Evolutionary conservation across 1,284 basidiomycete genomes (phyloP).

Genomic region (Sporisorium scitamineum): DNA sequence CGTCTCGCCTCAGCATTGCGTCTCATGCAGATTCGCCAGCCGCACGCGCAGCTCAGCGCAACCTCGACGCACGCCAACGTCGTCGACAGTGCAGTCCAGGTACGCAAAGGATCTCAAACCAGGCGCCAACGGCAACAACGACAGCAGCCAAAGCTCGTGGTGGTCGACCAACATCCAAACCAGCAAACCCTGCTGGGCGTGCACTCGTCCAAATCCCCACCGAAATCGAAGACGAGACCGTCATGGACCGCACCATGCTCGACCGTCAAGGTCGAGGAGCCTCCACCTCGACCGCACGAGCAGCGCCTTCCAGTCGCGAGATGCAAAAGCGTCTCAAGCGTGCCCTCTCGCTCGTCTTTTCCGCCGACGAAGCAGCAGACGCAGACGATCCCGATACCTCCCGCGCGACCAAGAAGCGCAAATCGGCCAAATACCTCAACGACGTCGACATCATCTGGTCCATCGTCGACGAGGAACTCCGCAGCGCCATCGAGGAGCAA

Average conservation of each 20-base stretch:
- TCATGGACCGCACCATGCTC: conserved; percentile 38
- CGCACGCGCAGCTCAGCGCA: conserved; percentile 36
- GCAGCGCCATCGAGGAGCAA: conserved; percentile 44
- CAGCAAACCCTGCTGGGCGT: conserved; percentile 8
- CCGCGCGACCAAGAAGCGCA: conserved; percentile 20
- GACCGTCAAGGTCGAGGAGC: conserved; percentile 23
- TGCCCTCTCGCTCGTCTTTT: conserved; percentile 45
- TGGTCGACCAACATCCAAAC: conserved; percentile 23
- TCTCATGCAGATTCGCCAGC: conserved; percentile 37
- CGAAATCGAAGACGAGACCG: conserved; percentile 35
- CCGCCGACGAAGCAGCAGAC: conserved; percentile 13
- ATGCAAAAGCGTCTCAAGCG: conserved; percentile 41
- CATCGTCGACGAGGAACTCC: conserved; percentile 47
- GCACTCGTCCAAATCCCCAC: conserved; percentile 23
- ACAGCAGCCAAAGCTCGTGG: conserved; percentile 6
- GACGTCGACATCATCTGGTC: conserved; percentile 54
- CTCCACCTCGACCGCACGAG: conserved; percentile 5
- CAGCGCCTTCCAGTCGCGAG: conserved; percentile 17
- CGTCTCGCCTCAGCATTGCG: conserved; percentile 28
- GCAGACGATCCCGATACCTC: conserved; percentile 16
- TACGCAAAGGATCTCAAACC: conserved; percentile 4
- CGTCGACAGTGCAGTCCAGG: conserved; percentile 41
- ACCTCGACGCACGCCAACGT: conserved; percentile 27
- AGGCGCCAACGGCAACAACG: conserved; percentile 3
- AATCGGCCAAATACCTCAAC: conserved; percentile 48